Evolutionary conservation across 2,329 filamentous ascomycete species (phyloP), one percentile per base, ranked within the genome.

Genomic region (Plectosphaerella sp.): DNA sequence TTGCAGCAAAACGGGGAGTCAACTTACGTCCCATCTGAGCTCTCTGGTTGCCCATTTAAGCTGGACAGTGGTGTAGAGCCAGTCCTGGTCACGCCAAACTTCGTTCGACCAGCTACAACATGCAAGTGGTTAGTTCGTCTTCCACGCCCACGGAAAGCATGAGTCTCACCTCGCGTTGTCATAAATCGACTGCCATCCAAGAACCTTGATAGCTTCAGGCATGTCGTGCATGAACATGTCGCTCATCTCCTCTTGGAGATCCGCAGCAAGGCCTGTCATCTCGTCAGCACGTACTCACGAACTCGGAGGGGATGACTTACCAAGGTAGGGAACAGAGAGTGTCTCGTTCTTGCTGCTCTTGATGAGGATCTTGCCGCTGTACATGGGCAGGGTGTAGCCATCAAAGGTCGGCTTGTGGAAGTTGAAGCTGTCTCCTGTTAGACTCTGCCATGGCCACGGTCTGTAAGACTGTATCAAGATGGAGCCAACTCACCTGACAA

Each of bases 51-150:
- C 37, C 37, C 37, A 41, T 14, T 14, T 50, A 87, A 63, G 45
- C 77, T 82, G 1, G 83, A 85, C 57, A 84, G 86, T 28, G 87
- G 72, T 15, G 45, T 47, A 22, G 33, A 47, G 28, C 45, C 33
- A 41, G 37, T 41, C 37, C 9, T 41, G 9, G 15, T 41, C 37
- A 18, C 37, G 9, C 37, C 37, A 41, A 41, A 41, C 16, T 7
- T 41, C 15, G 37, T 41, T 41, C 37, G 37, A 14, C 37, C 37
- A 41, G 37, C 37, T 41, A 14, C 14, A 18, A 41, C 3, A 22
- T 22, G 22, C 22, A 7, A 3, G 35, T 37, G 35, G 35, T n/a
- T 37, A 22, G 22, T n/a, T 37, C 35, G 35, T 7, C n/a, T 12
- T 12, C 35, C 11, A 37, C 3, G 7, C 35, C 35, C 11, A 12